Evolutionary conservation across 2,329 filamentous ascomycete genomes (phyloP).

Genomic region (Alternaria consortialis): DNA sequence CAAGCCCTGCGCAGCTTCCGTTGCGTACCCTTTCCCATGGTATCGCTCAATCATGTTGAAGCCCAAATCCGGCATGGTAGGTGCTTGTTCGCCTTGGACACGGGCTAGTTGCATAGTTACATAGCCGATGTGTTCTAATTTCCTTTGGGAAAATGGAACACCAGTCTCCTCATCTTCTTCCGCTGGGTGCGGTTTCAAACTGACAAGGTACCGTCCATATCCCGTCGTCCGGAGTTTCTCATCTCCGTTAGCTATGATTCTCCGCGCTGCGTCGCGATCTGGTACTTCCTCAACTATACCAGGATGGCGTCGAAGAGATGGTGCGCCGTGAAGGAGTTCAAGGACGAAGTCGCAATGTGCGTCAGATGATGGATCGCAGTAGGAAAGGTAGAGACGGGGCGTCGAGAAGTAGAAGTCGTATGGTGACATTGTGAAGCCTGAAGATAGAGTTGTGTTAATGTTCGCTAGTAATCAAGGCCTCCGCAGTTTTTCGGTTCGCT

Average conservation of each 20-base stretch:
- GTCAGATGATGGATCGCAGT: slow-evolving; percentile 25
- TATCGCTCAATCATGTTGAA: slow-evolving; percentile 22
- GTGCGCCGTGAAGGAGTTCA: slow-evolving; percentile 5
- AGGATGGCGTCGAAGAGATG: slow-evolving; percentile 1
- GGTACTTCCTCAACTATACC: neutral
- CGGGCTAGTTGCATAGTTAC: slow-evolving; percentile 34
- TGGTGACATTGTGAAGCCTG: slow-evolving; percentile 2
- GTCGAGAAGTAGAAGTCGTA: slow-evolving; percentile 70
- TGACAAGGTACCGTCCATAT: slow-evolving; percentile 38
- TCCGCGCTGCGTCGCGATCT: slow-evolving; percentile 16
- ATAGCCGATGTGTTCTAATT: slow-evolving; percentile 17
- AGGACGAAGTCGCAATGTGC: slow-evolving; percentile 25
- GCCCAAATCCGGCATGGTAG: slow-evolving; percentile 29
- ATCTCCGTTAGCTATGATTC: slow-evolving; percentile 13
- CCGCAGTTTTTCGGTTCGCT: neutral
- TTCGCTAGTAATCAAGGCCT: neutral
- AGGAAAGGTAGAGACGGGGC: slow-evolving; percentile 49
- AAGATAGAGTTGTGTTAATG: too few relatives aligned
- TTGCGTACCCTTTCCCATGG: slow-evolving; percentile 30
- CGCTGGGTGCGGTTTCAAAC: slow-evolving; percentile 19
- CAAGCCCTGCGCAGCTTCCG: slow-evolving; percentile 15
- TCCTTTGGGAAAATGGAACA: slow-evolving; percentile 4
- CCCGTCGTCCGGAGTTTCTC: slow-evolving; percentile 29
- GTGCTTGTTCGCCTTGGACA: slow-evolving; percentile 14
- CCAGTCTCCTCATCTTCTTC: neutral